Evolutionary conservation across 768 basidiomycete species (phyloP).

Genomic region (Lentinula raphanica): DNA sequence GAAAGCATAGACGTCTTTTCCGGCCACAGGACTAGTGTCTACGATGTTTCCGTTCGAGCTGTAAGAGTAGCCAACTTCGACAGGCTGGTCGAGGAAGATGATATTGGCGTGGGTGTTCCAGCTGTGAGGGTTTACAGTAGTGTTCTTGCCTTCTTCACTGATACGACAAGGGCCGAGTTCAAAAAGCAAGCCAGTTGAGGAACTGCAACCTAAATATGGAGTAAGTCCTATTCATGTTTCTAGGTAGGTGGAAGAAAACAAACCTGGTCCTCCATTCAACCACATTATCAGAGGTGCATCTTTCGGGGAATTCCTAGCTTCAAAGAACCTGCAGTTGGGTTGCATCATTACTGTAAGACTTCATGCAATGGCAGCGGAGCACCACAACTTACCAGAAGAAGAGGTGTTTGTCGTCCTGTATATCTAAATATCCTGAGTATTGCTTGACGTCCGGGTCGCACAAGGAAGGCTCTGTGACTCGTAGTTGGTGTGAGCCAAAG

Average conservation of each 20-base stretch:
- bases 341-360: not conserved
- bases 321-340: constrained; percentile 68
- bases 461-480: constrained; percentile 62
- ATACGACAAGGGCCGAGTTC: constrained; percentile 89
- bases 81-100: constrained; percentile 77
- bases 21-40: constrained; percentile 77
- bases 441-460: constrained; percentile 81
- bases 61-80: constrained; percentile 90
- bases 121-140: constrained; percentile 67
- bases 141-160: constrained; percentile 61
- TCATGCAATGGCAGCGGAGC: not conserved
- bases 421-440: constrained; percentile 80
- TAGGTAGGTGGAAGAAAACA: not conserved
- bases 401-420: constrained; percentile 72
- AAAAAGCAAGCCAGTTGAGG: constrained; percentile 81
- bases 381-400: constrained; percentile 67
- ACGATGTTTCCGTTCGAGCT: constrained; percentile 69
- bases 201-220: constrained; percentile 44
- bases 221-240: not conserved
- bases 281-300: constrained; percentile 83
- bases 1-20: constrained; percentile 86
- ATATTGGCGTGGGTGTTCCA: constrained; percentile 83
- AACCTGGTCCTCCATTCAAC: constrained; percentile 72
- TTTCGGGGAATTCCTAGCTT: constrained; percentile 67
- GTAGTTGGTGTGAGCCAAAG: constrained; percentile 47